Conservation (phyloP, 2,329 filamentous ascomycete species). For the Exophiala xenobiotica region DNA sequence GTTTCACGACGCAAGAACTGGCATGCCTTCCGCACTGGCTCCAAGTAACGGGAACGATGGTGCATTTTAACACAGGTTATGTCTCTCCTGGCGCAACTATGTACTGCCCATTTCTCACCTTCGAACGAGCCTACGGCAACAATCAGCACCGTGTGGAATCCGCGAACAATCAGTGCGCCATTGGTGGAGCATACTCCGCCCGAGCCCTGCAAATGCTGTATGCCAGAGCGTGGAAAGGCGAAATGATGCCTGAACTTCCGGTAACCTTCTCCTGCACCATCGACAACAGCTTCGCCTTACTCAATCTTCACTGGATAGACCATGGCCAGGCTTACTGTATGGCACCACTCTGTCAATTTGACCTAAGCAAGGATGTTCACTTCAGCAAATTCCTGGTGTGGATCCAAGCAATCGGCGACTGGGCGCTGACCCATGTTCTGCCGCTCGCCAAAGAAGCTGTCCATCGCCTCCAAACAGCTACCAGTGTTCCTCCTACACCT, state of each 20-base stretch:
- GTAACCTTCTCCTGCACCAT: constrained; percentile 27
- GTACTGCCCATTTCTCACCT: constrained; percentile 24
- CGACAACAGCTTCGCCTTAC: constrained; percentile 23
- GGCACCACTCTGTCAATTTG: constrained; percentile 25
- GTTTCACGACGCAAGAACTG: constrained; percentile 17
- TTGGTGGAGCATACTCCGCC: constrained; percentile 21
- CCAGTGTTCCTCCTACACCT: neutral
- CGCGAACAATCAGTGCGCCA: constrained; percentile 27
- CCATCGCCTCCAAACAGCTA: constrained; percentile 1
- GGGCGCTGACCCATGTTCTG: constrained; percentile 18
- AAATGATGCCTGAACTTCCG: constrained; percentile 12
- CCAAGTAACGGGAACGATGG: constrained; percentile 20
- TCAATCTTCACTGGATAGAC: constrained; percentile 28
- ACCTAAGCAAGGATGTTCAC: constrained; percentile 23
- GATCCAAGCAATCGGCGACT: constrained; percentile 22
- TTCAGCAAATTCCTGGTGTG: constrained; percentile 22
- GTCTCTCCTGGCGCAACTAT: constrained; percentile 15
- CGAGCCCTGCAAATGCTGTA: constrained; percentile 24
- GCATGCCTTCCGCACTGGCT: constrained; percentile 23
- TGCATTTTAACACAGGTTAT: constrained; percentile 23
- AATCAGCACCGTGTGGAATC: constrained; percentile 22
- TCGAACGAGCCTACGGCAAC: constrained; percentile 23
- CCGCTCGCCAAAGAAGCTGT: constrained; percentile 21
- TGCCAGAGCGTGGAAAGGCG: constrained; percentile 9
- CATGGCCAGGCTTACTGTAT: constrained; percentile 22